phyloP scores from a whole-genome alignment of 2,329 filamentous ascomycete species.

The Pseudogymnoascus sp. region DNA sequence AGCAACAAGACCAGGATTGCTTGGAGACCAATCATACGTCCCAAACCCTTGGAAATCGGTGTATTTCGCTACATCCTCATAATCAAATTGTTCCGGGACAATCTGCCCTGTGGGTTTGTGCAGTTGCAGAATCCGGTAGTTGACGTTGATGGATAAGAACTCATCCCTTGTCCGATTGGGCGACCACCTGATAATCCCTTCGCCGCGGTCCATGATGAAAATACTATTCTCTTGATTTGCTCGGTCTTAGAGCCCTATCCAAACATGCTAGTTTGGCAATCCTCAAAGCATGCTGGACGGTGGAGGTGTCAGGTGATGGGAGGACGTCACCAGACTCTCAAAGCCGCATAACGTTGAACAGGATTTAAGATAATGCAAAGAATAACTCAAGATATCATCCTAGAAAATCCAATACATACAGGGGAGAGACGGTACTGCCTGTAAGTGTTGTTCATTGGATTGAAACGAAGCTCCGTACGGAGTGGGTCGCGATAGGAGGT shows the following conservation, averaged over 20 bases:
- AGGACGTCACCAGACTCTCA: not conserved
- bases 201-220: constrained; percentile 26
- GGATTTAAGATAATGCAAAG: not conserved
- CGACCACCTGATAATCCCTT: constrained; percentile 58
- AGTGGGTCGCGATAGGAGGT: not conserved
- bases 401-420: not conserved
- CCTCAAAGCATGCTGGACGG: not conserved
- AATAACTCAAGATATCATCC: not conserved
- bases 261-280: not conserved
- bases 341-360: not conserved
- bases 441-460: not conserved
- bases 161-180: constrained; percentile 49
- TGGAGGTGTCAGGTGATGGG: not conserved
- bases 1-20: constrained; percentile 53
- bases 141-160: constrained; percentile 58
- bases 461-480: not conserved
- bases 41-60: constrained; percentile 56
- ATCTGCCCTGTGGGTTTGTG: constrained; percentile 55
- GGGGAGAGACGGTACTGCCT: not conserved
- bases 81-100: constrained; percentile 48
- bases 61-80: constrained; percentile 47
- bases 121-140: constrained; percentile 53
- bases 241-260: not conserved
- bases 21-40: constrained; percentile 59
- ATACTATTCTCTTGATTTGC: not conserved